Percentiles rank a stretch among this genome's conserved stretches.
Evolutionary conservation across 306 rosid genomes (phyloP).

Genomic region (Senna siamea): DNA sequence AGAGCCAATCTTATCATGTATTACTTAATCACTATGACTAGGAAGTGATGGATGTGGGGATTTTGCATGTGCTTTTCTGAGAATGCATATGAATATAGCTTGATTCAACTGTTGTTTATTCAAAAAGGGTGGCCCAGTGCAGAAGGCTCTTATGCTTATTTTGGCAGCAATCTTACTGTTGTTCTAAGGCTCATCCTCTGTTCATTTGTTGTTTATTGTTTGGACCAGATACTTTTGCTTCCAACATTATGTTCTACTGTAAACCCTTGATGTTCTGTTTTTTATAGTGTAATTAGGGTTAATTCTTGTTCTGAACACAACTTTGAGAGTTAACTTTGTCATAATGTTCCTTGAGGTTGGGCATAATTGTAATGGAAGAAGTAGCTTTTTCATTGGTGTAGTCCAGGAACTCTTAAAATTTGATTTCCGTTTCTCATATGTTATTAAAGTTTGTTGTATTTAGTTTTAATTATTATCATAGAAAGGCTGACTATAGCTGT

Average conservation of each 20-base stretch:
- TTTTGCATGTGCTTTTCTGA: neutral
- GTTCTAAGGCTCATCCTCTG: too few relatives aligned
- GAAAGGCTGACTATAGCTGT: neutral
- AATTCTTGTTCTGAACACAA: slow-evolving; percentile 7
- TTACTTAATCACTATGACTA: slow-evolving; percentile 32
- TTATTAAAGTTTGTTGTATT: neutral
- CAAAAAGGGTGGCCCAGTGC: too few relatives aligned
- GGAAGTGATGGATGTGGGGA: slow-evolving; percentile 8
- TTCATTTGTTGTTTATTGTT: slow-evolving; percentile 20
- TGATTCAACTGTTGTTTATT: slow-evolving; percentile 9
- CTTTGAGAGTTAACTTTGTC: slow-evolving; percentile 8
- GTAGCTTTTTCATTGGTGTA: slow-evolving; percentile 4
- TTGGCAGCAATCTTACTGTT: too few relatives aligned
- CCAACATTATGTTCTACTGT: slow-evolving; percentile 3
- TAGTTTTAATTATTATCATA: neutral
- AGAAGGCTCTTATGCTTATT: too few relatives aligned
- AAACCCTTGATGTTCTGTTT: slow-evolving; percentile 3
- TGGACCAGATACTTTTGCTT: neutral
- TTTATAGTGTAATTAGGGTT: neutral
- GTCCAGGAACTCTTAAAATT: slow-evolving; percentile 7
- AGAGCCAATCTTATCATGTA: slow-evolving; percentile 42
- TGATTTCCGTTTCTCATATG: slow-evolving; percentile 15
- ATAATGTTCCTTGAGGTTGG: slow-evolving; percentile 22
- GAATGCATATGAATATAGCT: neutral
- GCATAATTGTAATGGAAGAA: slow-evolving; percentile 18